Percentiles rank a stretch among this genome's conserved stretches.
These are phyloP conservation scores for Mycosphaerella sp. DNA, from an alignment of 2,329 filamentous ascomycete genomes.

Conservation along the genomic window DNA sequence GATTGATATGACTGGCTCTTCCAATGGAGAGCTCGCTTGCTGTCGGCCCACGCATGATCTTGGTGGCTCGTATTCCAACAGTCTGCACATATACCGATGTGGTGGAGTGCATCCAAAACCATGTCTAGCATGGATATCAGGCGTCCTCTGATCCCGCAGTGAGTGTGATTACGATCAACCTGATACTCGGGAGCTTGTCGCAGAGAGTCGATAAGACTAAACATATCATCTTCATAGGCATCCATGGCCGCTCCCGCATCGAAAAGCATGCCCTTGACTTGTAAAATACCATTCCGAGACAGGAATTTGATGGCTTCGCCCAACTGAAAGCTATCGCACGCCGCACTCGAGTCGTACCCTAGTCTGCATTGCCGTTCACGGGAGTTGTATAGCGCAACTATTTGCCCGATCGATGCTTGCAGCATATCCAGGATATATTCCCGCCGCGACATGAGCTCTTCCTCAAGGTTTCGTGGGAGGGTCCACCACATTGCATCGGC, in stretches of 20 bases:
- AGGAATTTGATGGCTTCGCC: constrained; percentile 73
- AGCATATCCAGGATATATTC: constrained; percentile 63
- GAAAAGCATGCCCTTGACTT: constrained; percentile 44
- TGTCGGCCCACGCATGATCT: constrained; percentile 41
- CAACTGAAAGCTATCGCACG: constrained; percentile 72
- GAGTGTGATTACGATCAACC: constrained; percentile 64
- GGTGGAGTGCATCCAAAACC: constrained; percentile 45
- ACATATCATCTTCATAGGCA: constrained; percentile 55
- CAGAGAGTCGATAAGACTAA: constrained; percentile 54
- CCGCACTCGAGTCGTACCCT: constrained; percentile 64
- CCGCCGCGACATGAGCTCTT: constrained; percentile 61
- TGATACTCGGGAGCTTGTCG: constrained; percentile 66
- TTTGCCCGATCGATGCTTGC: constrained; percentile 63
- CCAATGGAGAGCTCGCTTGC: constrained; percentile 44
- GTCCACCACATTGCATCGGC: constrained; percentile 62
- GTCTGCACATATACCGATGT: constrained; percentile 42
- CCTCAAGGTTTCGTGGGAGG: constrained; percentile 63
- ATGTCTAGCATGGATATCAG: constrained; percentile 62
- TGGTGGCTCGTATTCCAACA: constrained; percentile 40
- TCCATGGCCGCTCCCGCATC: constrained; percentile 41
- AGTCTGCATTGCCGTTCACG: constrained; percentile 64
- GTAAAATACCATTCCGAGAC: constrained; percentile 54
- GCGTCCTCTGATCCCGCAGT: constrained; percentile 64
- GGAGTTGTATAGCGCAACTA: constrained; percentile 61
- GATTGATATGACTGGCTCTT: constrained; percentile 25